A percentile compares a stretch with the other conserved stretches of the same genome.
Conservation (phyloP, 768 basidiomycete species). For the Cystobasidiopsis lactophilus region DNA sequence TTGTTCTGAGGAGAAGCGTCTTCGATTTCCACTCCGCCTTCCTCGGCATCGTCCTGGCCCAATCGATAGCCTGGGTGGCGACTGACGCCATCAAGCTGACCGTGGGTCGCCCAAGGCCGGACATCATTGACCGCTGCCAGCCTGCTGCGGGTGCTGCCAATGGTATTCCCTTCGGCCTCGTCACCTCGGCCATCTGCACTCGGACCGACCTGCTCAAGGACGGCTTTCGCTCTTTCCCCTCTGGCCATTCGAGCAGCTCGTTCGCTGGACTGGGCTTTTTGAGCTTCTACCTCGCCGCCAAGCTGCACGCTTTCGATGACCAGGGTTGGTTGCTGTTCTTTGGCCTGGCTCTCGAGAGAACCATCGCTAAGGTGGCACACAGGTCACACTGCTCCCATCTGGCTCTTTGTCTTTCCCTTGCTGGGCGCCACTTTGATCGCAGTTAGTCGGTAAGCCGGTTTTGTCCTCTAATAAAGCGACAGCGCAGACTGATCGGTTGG, state of each 20-base stretch:
- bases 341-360: neutral
- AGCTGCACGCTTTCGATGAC: constrained; percentile 67
- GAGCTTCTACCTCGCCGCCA: constrained; percentile 70
- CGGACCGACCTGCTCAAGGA: constrained; percentile 40
- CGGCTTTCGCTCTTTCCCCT: constrained; percentile 80
- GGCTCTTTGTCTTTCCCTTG: constrained; percentile 59
- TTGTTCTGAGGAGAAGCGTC: constrained; percentile 50
- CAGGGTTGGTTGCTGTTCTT: constrained; percentile 25
- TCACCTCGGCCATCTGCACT: constrained; percentile 57
- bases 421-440: constrained; percentile 38
- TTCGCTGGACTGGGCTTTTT: constrained; percentile 76
- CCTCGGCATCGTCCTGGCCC: constrained; percentile 12
- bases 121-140: constrained; percentile 48
- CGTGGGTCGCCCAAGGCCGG: constrained; percentile 67
- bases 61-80: neutral
- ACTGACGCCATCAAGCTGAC: constrained; percentile 21
- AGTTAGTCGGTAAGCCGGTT: constrained; percentile 60
- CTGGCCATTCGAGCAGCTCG: constrained; percentile 58
- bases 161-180: constrained; percentile 43
- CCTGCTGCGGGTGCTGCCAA: constrained; percentile 42
- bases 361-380: constrained; percentile 10
- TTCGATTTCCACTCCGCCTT: constrained; percentile 70
- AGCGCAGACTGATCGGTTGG: neutral
- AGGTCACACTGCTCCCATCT: constrained; percentile 42
- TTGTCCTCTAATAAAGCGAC: neutral